Percentiles rank a stretch among this genome's conserved stretches.
These are phyloP conservation scores for Heteromeles arbutifolia DNA, from an alignment of 306 rosid species.

Conservation along the genomic window DNA sequence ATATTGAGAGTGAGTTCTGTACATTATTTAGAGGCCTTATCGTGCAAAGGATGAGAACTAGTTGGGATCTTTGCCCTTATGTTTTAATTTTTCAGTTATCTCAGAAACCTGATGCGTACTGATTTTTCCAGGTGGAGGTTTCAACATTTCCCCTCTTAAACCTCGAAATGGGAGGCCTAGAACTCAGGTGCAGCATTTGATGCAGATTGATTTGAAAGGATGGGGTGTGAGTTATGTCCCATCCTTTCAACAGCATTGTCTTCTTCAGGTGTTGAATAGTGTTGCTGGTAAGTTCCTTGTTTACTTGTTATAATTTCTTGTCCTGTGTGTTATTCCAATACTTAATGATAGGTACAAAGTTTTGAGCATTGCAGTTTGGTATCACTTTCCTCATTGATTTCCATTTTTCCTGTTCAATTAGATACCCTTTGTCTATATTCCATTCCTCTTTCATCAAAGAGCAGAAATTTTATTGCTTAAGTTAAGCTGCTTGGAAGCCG, in stretches of 20 bases:
- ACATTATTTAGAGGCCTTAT: constrained; percentile 4
- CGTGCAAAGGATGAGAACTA: constrained; percentile 14
- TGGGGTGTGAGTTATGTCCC: constrained; percentile 93
- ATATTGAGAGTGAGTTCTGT: constrained; percentile 78
- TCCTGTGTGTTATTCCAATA: neutral
- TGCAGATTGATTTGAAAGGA: constrained; percentile 97
- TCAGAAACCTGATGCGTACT: constrained; percentile 5
- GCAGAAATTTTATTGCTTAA: neutral
- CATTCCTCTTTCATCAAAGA: neutral
- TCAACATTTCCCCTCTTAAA: constrained; percentile 83
- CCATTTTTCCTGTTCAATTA: neutral
- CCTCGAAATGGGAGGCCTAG: constrained; percentile 93
- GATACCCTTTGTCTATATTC: neutral
- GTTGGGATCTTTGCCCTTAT: constrained; percentile 11
- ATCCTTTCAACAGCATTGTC: constrained; percentile 97
- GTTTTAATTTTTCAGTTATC: neutral
- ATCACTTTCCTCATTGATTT: neutral
- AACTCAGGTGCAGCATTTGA: constrained; percentile 97
- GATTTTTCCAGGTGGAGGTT: constrained; percentile 79
- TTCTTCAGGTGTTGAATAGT: constrained; percentile 90
- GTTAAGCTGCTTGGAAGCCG: neutral
- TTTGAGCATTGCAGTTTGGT: neutral
- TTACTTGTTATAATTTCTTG: neutral
- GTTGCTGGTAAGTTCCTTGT: constrained; percentile 73
- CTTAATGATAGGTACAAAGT: neutral